Base-by-base conservation (phyloP, 2,329 filamentous ascomycete species). In the Paraphaeosphaeria minitans region DNA sequence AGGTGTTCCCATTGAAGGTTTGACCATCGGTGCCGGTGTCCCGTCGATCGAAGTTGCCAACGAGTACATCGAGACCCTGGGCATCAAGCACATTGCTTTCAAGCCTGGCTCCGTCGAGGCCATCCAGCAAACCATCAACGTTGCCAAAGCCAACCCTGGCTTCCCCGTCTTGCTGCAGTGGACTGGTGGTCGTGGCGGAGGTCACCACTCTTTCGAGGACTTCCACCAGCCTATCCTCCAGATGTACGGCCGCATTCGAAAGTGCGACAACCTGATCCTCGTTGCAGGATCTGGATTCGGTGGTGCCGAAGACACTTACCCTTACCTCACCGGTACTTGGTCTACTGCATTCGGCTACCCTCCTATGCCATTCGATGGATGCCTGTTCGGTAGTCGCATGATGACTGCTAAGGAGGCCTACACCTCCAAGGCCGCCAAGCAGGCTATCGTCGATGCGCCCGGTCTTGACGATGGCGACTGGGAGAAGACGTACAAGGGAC, bases 1-100 rank as follows among this genome's bases (percentile, higher is more conserved):
- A 5, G 80, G 80, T 43, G 71, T 81, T 10, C 79, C 80, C 2
- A 79, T 82, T 33, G 79, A 80, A 56, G 80, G 80, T 60, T 67
- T 82, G 39, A 81, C 80, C 37, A 79, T 82, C 48, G 80, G 80
- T 63, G 80, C 79, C 37, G 80, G 80, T 61, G 78, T 82, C 1
- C 80, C 80, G 8, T 82, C 80, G 7, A 77, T 79, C 31, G 80
- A 82, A 22, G 75, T 82, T 21, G 80, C 78, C 55, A 79, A 78
- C 46, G 80, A 80, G 57, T 82, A 82, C 64, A 81, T 82, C 51
- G 66, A 76, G 78, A 98, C 93, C 3, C 67, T 82, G 9, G 80
- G 80, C 12, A 75, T 82, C 53, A 78, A 79, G 68, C 79, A 81
- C 65, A 82, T 82, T 56, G 72, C 74, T 13, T 81, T 82, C 71